Conservation (phyloP, 257 asterid species). For the Solanum pinnatisectum region DNA sequence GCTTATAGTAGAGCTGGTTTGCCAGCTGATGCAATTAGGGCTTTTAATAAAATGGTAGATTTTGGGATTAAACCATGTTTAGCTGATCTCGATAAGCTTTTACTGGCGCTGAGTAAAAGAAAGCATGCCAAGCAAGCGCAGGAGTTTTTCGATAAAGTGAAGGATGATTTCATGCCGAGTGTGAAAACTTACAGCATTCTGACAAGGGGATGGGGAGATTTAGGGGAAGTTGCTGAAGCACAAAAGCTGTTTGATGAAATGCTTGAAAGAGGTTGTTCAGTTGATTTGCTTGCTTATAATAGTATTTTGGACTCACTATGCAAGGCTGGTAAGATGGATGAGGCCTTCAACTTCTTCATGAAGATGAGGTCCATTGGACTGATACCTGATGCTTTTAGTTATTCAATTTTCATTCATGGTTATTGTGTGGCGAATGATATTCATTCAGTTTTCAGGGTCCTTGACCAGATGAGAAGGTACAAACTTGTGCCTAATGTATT, state of each 20-base stretch:
- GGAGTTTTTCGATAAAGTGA: conserved; percentile 52
- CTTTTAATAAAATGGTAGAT: conserved; percentile 73
- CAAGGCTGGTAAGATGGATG: conserved; percentile 63
- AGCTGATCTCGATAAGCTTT: conserved; percentile 66
- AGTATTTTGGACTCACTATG: conserved; percentile 59
- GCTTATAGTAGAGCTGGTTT: conserved; percentile 65
- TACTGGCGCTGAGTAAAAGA: conserved; percentile 50
- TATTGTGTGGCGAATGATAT: conserved; percentile 48
- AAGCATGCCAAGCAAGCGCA: conserved; percentile 65
- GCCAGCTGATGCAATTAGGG: conserved; percentile 80
- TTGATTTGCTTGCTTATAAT: conserved; percentile 78
- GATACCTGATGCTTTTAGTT: conserved; percentile 72
- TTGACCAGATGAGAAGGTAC: conserved; percentile 65
- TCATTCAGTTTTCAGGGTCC: conserved; percentile 53
- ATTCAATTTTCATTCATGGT: conserved; percentile 62
- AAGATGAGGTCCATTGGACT: conserved; percentile 48
- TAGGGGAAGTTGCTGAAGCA: conserved; percentile 36
- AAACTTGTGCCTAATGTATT: conserved; percentile 59
- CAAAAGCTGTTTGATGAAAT: conserved; percentile 70
- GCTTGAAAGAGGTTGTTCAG: conserved; percentile 43
- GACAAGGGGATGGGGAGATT: conserved; percentile 80
- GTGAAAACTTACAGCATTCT: conserved; percentile 71
- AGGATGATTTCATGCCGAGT: conserved; percentile 28
- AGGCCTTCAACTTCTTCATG: conserved; percentile 48
- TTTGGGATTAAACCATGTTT: conserved; percentile 51